Evolutionary conservation across 257 asterid genomes (phyloP).

Genomic region (Lithospermum erythrorhizon): DNA sequence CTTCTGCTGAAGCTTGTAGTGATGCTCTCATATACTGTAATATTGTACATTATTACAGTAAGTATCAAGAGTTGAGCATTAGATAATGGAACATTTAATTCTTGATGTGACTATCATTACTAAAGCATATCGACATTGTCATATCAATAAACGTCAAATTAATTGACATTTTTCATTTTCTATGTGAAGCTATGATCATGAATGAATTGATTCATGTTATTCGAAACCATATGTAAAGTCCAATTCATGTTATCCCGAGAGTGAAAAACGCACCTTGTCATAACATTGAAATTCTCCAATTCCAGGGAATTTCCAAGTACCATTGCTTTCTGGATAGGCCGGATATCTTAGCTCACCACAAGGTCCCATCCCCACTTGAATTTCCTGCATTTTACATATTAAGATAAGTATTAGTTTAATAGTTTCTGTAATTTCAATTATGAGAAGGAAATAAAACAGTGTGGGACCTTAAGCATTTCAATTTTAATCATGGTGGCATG

Average conservation of each 20-base stretch:
- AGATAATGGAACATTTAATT: no score
- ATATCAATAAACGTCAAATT: no score
- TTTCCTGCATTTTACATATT: slow-evolving; percentile 43
- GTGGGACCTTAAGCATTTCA: slow-evolving; percentile 8
- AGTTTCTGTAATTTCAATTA: slow-evolving; percentile 4
- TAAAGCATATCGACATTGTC: no score
- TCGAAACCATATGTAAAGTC: no score
- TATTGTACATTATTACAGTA: no score
- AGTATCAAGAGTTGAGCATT: no score
- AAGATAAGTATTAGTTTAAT: slow-evolving; percentile 4
- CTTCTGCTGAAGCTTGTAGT: slow-evolving; percentile 65
- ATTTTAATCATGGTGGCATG: slow-evolving; percentile 8
- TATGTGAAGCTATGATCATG: background rate
- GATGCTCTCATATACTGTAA: slow-evolving; percentile 85
- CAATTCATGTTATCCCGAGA: no score
- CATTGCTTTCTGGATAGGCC: slow-evolving; percentile 85
- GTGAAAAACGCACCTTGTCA: slow-evolving; percentile 46
- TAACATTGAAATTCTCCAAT: slow-evolving; percentile 90
- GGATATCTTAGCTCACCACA: slow-evolving; percentile 97
- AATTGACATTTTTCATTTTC: background rate
- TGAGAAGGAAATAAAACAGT: slow-evolving; percentile 9
- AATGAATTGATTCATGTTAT: no score
- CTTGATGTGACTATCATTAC: no score
- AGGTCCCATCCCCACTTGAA: slow-evolving; percentile 97
- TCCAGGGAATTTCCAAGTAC: slow-evolving; percentile 87